phyloP scores from a whole-genome alignment of 257 asterid species.

The Solanum sejunctum region DNA sequence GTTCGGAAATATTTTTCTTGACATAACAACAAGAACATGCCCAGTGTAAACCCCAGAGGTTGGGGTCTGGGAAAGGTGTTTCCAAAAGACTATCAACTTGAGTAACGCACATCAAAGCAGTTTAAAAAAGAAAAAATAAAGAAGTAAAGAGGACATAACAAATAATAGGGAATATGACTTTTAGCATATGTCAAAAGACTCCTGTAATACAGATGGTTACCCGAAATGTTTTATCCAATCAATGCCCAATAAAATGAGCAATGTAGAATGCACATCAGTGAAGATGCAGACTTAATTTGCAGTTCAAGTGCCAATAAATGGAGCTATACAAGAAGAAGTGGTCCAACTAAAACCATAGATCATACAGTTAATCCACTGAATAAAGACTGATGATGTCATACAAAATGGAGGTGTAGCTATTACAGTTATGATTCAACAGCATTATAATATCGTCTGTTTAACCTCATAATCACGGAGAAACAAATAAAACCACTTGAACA shows the following conservation, averaged over 20 bases:
- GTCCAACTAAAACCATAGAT: background rate
- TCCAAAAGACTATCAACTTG: background rate
- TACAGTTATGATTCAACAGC: background rate
- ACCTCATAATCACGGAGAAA: background rate
- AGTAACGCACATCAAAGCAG: background rate
- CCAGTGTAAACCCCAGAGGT: background rate
- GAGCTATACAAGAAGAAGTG: background rate
- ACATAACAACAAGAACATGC: background rate
- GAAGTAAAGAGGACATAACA: background rate
- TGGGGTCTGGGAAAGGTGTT: background rate
- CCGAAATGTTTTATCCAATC: background rate
- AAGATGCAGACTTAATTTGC: background rate
- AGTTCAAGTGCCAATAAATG: background rate
- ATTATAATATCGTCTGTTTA: background rate
- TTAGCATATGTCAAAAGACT: background rate
- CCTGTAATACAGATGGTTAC: background rate
- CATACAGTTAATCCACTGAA: background rate
- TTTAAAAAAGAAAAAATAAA: background rate
- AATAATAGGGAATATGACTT: background rate
- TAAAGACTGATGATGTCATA: background rate
- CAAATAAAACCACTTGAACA: background rate
- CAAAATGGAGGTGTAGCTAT: background rate
- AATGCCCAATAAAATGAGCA: background rate
- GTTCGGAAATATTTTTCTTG: background rate
- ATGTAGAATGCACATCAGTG: background rate